phyloP scores from a whole-genome alignment of 768 basidiomycete genomes.

The Strobilomyces echinocephalus region DNA sequence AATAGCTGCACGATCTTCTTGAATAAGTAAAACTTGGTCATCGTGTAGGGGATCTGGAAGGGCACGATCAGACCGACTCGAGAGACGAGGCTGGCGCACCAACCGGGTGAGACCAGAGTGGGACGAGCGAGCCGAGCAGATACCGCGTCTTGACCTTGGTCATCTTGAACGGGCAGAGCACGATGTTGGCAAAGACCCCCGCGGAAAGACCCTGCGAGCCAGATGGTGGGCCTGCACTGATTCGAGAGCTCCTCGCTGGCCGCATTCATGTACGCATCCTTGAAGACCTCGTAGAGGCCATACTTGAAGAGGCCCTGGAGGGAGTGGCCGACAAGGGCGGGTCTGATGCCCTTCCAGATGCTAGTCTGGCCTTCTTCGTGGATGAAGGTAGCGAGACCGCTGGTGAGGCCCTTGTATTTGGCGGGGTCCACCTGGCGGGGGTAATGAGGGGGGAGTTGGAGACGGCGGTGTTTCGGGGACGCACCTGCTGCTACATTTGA shows the following conservation, averaged over 20 bases:
- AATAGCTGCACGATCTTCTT: slow-evolving; percentile 84
- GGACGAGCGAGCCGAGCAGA: slow-evolving; percentile 81
- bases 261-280: slow-evolving; percentile 85
- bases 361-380: slow-evolving; percentile 80
- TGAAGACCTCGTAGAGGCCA: slow-evolving; percentile 96
- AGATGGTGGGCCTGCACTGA: slow-evolving; percentile 86
- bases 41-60: slow-evolving; percentile 88
- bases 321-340: slow-evolving; percentile 90
- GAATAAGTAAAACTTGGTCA: slow-evolving; percentile 98
- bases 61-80: too few relatives aligned
- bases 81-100: too few relatives aligned
- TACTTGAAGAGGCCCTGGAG: slow-evolving; percentile 98
- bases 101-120: slow-evolving; percentile 91
- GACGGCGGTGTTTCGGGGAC: too few relatives aligned
- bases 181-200: slow-evolving; percentile 93
- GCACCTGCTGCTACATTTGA: slow-evolving; percentile 79
- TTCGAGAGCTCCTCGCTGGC: slow-evolving; percentile 76
- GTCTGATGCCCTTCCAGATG: slow-evolving; percentile 93
- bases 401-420: slow-evolving; percentile 67
- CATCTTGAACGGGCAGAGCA: slow-evolving; percentile 93
- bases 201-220: slow-evolving; percentile 91
- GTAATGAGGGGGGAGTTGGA: too few relatives aligned
- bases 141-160: slow-evolving; percentile 86
- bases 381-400: slow-evolving; percentile 59
- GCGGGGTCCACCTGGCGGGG: slow-evolving; percentile 60